Percentiles rank a stretch among this genome's conserved stretches.
These are phyloP conservation scores for Globisporangium carolinianum DNA, from an alignment of 352 stramenopile genomes.

Conservation along the genomic window DNA sequence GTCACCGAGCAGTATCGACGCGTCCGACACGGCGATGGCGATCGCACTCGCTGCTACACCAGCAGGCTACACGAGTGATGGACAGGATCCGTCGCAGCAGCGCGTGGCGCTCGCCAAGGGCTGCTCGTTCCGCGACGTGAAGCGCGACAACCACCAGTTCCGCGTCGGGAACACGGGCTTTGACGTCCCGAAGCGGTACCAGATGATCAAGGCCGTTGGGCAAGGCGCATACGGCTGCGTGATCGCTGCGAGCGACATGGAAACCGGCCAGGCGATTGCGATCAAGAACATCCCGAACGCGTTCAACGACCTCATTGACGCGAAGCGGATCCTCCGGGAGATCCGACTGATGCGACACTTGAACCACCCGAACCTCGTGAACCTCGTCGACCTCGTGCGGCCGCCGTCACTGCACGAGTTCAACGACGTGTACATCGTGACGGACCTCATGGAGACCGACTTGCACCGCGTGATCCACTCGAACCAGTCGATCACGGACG, in stretches of 20 bases:
- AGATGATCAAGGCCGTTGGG: slow-evolving; percentile 87
- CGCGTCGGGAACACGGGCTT: slow-evolving; percentile 84
- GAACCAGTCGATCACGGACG: slow-evolving; percentile 75
- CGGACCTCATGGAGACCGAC: slow-evolving; percentile 75
- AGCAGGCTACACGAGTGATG: slow-evolving; percentile 10
- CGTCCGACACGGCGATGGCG: background rate
- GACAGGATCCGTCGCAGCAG: slow-evolving; percentile 12
- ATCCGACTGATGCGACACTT: slow-evolving; percentile 86
- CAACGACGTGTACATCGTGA: slow-evolving; percentile 85
- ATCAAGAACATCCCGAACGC: slow-evolving; percentile 96
- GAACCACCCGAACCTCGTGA: slow-evolving; percentile 79
- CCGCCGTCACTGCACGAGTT: slow-evolving; percentile 82
- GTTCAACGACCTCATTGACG: slow-evolving; percentile 85
- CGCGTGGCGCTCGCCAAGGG: slow-evolving; percentile 51
- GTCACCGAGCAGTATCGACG: slow-evolving; percentile 33
- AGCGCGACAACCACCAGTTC: slow-evolving; percentile 85
- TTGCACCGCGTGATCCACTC: slow-evolving; percentile 75
- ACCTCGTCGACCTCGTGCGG: slow-evolving; percentile 70
- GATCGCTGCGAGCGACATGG: slow-evolving; percentile 82
- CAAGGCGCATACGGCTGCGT: slow-evolving; percentile 91
- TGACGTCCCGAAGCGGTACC: slow-evolving; percentile 76
- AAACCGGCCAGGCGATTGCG: slow-evolving; percentile 85
- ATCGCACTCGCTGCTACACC: slow-evolving; percentile 24
- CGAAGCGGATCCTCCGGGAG: slow-evolving; percentile 84
- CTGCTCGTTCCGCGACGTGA: slow-evolving; percentile 80